Conservation (phyloP, 371 early-diverging fungal genomes). For the Capillidium heterosporum region DNA sequence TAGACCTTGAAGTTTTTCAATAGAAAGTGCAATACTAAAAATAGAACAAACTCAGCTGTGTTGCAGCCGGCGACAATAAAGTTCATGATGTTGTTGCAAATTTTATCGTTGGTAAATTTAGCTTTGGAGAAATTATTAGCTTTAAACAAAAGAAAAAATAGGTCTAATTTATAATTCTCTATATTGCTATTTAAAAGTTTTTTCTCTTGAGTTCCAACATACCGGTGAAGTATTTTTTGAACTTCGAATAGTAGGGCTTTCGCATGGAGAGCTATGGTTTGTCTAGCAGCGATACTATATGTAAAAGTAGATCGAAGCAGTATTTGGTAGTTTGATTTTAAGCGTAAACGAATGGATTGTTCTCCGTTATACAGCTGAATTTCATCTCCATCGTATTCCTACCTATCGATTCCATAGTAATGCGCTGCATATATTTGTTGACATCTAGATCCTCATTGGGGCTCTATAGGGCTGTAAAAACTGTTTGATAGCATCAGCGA, state of each 20-base stretch:
- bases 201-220: neutral
- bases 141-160: neutral
- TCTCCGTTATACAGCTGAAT: neutral
- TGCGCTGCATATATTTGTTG: neutral
- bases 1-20: slow-evolving; percentile 11
- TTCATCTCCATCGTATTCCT: neutral
- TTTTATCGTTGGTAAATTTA: neutral
- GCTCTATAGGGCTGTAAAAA: neutral
- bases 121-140: neutral
- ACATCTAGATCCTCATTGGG: slow-evolving; percentile 10
- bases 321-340: neutral
- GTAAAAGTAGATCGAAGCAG: neutral
- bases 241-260: neutral
- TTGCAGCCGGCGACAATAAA: slow-evolving; percentile 11
- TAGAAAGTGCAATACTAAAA: slow-evolving; percentile 11
- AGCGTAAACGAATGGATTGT: neutral
- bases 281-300: neutral
- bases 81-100: neutral
- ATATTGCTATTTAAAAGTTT: neutral
- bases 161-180: too few species aligned
- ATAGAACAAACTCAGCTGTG: slow-evolving; percentile 16
- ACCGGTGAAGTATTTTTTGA: neutral
- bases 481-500: neutral
- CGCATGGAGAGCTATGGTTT: neutral
- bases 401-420: neutral